These are phyloP conservation scores for Xylariales sp. DNA, from an alignment of 2,329 filamentous ascomycete genomes.

Conservation along the genomic window DNA sequence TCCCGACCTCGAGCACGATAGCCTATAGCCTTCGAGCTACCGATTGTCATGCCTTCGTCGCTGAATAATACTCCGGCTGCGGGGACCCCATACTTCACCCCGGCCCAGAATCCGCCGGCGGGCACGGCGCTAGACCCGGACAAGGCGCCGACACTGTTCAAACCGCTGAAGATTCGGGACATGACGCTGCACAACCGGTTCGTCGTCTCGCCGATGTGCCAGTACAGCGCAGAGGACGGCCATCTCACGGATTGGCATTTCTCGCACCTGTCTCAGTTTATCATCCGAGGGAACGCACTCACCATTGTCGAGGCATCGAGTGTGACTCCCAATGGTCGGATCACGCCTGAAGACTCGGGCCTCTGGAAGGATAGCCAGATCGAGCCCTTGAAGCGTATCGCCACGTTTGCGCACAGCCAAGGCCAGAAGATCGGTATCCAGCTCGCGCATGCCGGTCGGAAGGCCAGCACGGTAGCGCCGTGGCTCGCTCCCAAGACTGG, in stretches of 20 bases:
- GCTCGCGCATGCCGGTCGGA: constrained; percentile 59
- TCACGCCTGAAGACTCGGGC: constrained; percentile 74
- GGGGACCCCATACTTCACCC: constrained; percentile 49
- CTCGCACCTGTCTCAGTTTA: constrained; percentile 75
- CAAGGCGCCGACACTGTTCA: constrained; percentile 49
- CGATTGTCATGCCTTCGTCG: too few species aligned
- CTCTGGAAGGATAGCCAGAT: constrained; percentile 85
- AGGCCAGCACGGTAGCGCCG: constrained; percentile 30
- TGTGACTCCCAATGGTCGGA: constrained; percentile 71
- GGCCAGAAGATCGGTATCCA: constrained; percentile 66
- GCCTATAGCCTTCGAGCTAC: too few species aligned
- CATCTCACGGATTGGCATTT: constrained; percentile 78
- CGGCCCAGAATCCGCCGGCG: constrained; percentile 46
- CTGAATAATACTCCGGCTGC: constrained; percentile 31
- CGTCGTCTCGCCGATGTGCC: constrained; percentile 58
- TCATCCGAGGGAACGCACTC: constrained; percentile 69
- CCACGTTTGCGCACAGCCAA: constrained; percentile 49
- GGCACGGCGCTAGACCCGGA: constrained; percentile 40
- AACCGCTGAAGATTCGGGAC: constrained; percentile 54
- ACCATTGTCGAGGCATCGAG: constrained; percentile 74
- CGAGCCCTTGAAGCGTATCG: constrained; percentile 62
- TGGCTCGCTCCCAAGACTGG: constrained; percentile 24
- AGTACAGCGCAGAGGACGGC: constrained; percentile 53
- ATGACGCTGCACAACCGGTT: constrained; percentile 60
- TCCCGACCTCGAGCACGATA: too few species aligned